Base-by-base conservation (phyloP, 2,329 filamentous ascomycete species). In the Fusarium transvaalense region DNA sequence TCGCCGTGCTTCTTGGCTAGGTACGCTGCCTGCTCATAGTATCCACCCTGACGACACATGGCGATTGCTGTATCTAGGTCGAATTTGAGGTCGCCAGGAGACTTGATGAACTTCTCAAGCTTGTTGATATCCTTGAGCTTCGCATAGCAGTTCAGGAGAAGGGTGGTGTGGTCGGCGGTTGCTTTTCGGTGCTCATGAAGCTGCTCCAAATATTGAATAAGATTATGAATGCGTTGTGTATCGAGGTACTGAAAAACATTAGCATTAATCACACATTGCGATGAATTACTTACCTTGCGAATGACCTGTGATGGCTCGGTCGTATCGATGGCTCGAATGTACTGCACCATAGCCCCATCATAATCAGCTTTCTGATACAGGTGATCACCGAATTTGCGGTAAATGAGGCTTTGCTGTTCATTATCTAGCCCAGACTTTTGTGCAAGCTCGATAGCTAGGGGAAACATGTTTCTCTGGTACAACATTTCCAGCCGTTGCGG, bases 321-420 rank as follows among this genome's bases (percentile, higher is more conserved):
- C 61, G 93, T 96, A 76, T 97, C 94, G 62, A 99, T 97, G 0
- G 97, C 95, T 72, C 93, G 92, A 66, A 99, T 89, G 76, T 99
- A 99, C 78, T 98, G 96, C 74, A 97, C 91, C 97, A 99, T 99
- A n/a, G 97, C 94, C 9, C 92, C 96, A 76, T 99, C 96, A 75
- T 95, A 99, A 76, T 97, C 94, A 6, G 92, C 93, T 75, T 97
- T 97, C 69, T 97, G 93, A 75, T 99, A 98, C 5, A 98, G 81
- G 74, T 95, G 92, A 77, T 99, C 96, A 14, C 95, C 96, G 78
- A 97, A 98, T 76, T 91, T 94, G 61, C 95, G 90, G 76, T 95
- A 97, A 61, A 99, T 99, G 60, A 92, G 84, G 74, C 97, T 97
- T 73, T 97, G 93, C 78, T 97, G 93, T 46, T 90, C 83, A 4